These are phyloP conservation scores for Nematocida ausubeli DNA, from an alignment of 371 early-diverging fungal species.

Conservation along the genomic window DNA sequence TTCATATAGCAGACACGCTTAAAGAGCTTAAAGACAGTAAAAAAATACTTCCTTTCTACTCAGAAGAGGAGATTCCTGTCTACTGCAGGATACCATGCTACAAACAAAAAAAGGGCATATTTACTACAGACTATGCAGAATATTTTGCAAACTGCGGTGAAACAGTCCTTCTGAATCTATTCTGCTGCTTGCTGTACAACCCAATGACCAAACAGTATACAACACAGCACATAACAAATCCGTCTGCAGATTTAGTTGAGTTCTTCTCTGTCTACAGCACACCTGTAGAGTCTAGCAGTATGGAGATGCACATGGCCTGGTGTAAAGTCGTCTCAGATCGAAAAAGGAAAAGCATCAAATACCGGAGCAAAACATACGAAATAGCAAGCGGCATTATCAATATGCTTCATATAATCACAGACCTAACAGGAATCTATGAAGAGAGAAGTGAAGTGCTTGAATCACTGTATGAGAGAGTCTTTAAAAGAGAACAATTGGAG, in stretches of 20 bases:
- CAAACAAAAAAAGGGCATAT: background rate
- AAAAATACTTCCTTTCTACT: background rate
- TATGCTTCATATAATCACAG: background rate
- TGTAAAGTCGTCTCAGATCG: background rate
- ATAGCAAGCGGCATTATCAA: background rate
- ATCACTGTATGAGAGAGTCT: too few relatives aligned
- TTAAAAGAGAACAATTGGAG: background rate
- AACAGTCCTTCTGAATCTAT: background rate
- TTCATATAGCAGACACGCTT: background rate
- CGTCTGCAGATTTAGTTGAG: background rate
- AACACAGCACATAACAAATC: background rate
- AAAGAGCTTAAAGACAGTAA: background rate
- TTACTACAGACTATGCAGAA: background rate
- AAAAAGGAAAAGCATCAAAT: background rate
- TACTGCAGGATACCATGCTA: background rate
- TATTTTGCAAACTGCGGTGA: background rate
- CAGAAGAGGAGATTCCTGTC: background rate
- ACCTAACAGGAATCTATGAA: background rate
- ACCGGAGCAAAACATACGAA: background rate
- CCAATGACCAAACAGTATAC: background rate
- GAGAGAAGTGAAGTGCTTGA: background rate
- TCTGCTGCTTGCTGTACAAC: background rate
- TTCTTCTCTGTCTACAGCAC: background rate
- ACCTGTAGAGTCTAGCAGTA: background rate
- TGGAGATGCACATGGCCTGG: background rate